These are phyloP conservation scores for Starmerella ratchasimensis DNA, from an alignment of 805 yeast species.

Conservation along the genomic window DNA sequence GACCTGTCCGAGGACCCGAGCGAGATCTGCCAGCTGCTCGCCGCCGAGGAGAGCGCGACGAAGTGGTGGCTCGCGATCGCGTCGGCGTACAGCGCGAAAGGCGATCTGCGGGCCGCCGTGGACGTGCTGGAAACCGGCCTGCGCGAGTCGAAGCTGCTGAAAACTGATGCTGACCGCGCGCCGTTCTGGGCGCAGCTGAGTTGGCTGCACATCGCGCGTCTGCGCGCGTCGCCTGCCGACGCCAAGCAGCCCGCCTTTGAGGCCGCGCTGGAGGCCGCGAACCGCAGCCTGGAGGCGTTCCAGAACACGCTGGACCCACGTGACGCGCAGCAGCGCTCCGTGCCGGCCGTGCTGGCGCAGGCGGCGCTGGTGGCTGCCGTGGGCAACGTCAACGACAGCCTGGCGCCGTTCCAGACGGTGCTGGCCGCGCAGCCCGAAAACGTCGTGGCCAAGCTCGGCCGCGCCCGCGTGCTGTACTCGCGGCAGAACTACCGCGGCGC, in stretches of 20 bases:
- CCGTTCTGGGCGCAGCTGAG: constrained; percentile 49
- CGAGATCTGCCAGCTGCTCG: constrained; percentile 64
- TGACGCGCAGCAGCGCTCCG: constrained; percentile 19
- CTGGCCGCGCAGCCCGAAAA: constrained; percentile 40
- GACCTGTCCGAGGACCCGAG: constrained; percentile 84
- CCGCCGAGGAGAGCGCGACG: constrained; percentile 62
- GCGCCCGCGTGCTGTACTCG: constrained; percentile 65
- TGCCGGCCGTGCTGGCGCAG: constrained; percentile 46
- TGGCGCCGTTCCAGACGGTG: constrained; percentile 52
- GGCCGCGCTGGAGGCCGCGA: constrained; percentile 34
- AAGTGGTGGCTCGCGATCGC: constrained; percentile 80
- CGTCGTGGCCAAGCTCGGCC: constrained; percentile 64
- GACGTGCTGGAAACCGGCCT: constrained; percentile 52
- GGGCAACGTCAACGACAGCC: constrained; percentile 56
- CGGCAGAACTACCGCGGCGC: constrained; percentile 63
- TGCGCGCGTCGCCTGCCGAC: constrained; percentile 24
- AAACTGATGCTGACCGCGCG: constrained; percentile 32
- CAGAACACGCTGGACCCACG: constrained; percentile 31
- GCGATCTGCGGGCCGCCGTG: constrained; percentile 45
- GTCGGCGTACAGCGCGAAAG: constrained; percentile 59
- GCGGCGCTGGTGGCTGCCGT: constrained; percentile 49
- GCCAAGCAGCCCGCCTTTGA: constrained; percentile 22
- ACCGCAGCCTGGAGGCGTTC: constrained; percentile 31
- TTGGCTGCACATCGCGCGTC: constrained; percentile 44
- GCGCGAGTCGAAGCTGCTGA: constrained; percentile 21